Evolutionary conservation across 768 basidiomycete genomes (phyloP), one percentile per base, ranked within the genome.

Genomic region (Russula emetica): DNA sequence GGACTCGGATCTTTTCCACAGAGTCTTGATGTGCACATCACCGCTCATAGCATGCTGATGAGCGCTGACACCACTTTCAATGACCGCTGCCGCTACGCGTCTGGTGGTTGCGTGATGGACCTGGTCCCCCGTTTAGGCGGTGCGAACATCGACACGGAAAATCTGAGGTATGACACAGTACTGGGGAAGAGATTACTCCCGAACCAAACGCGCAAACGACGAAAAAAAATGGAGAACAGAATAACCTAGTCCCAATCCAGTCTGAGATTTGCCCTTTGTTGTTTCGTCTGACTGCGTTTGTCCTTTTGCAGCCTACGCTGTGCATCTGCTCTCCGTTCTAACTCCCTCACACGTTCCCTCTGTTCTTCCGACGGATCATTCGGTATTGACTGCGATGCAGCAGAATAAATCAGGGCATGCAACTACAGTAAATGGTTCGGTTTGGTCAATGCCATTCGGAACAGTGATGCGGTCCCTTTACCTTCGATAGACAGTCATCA

Each of bases 401-500:
- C 78, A 6, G 74, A 66, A 14, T 83, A 64, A 45, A 89, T 75
- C 24, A 86, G 66, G 16, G 72, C 59, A 64, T 85, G 85, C 36
- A 88, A 78, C 87, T 89, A 57, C 30, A 40, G 2, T 20, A 55
- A 55, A 55, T 59, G 52, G 38, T n/a, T 1, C 16, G 44, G 13
- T 64, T 20, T 64, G 49, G 52, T 59, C 32, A 63, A n/a, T 44
- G 32, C 57, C 45, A 44, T 55, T 55, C 22, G 54, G 61, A 11
- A 30, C 63, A 72, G 18, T 49, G 47, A 59, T 53, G 56, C 44
- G n/a, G 6, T 40, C 50, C 50, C 63, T 70, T 56, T 44, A 72
- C 90, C 79, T 90, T 92, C 5, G 75, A 67, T 45, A 92, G 76
- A 66, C 85, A 87, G 61, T 92, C 88, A 11, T 87, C 82, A 20